Conservation (phyloP, 176 grass and related monocot species). For the Juncus effusus region DNA sequence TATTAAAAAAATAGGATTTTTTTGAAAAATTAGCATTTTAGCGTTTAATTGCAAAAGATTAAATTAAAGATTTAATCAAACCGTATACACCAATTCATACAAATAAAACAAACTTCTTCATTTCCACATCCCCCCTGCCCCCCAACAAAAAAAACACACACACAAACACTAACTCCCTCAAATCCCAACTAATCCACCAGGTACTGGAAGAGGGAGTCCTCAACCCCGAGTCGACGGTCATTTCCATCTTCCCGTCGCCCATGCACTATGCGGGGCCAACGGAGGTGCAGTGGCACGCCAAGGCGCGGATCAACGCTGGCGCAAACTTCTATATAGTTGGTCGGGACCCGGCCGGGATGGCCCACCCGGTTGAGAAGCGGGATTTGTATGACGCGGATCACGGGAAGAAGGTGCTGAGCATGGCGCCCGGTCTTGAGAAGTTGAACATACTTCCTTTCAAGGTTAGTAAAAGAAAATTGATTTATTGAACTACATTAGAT, state of each 20-base stretch:
- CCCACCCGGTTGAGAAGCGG: slow-evolving; percentile 67
- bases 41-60: too few species aligned
- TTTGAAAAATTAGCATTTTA: too few species aligned
- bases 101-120: too few species aligned
- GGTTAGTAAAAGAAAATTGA: slow-evolving; percentile 33
- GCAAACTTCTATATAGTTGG: slow-evolving; percentile 99
- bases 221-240: slow-evolving; percentile 90
- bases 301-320: slow-evolving; percentile 92
- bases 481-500: not conserved
- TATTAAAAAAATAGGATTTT: too few species aligned
- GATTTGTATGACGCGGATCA: slow-evolving; percentile 98
- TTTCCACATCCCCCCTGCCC: too few species aligned
- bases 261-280: slow-evolving; percentile 98
- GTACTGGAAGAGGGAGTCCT: slow-evolving; percentile 97
- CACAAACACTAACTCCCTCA: too few species aligned
- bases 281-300: slow-evolving; percentile 99
- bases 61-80: too few species aligned
- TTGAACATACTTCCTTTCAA: slow-evolving; percentile 99
- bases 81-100: too few species aligned
- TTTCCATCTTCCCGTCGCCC: slow-evolving; percentile 93
- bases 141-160: too few species aligned
- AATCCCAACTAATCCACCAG: slow-evolving; percentile 23
- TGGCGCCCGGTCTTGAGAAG: slow-evolving; percentile 93
- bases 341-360: slow-evolving; percentile 94
- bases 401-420: slow-evolving; percentile 89